Base-by-base conservation (phyloP, 176 grass and related monocot genomes). In the Avena sativa region DNA sequence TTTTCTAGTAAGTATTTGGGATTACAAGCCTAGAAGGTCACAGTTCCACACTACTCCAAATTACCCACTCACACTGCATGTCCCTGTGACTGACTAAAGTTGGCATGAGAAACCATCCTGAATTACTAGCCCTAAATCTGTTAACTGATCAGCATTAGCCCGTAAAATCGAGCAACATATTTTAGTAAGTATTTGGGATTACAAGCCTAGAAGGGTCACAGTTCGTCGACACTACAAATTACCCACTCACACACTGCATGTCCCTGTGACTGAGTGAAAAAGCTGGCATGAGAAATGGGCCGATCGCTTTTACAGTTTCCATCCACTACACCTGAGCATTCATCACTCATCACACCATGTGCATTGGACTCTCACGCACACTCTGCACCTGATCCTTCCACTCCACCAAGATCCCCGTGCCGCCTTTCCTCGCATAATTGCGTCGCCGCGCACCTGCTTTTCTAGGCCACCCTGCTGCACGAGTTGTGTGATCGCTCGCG, bases 331-430 rank as follows among this genome's bases (percentile, higher is more conserved):
- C 58, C 68, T 81, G 49, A 74, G 40, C 81, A 91, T 81, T 83
- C 76, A 84, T 81, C 85, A 87, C 76, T 81, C 32, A 3, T 34
- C 85, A 87, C 76, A 87, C 1, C 81, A 80, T 91, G 81, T 76
- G 89, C 59, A 51, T 89, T 86, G 50, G 57, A 68, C 53, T 79
- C 87, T 62, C 50, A 48, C 12, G 10, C 25, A 2, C 17, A n/a
- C 17, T 7, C 25, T 64, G 32, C 46, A 19, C 74, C 76, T 76
- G 89, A 84, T 88, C 30, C 68, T 84, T 73, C 85, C 89, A 87
- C 85, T 73, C 85, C 89, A 84, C 85, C 81, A 84, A 63, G 81
- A 75, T 73, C 20, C 65, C 76, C 85, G 71, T 91, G 89, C 76
- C 38, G 32, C 79, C 49, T 74, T 75, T 64, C 32, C 81, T 73